Evolutionary conservation across 1,284 basidiomycete genomes (phyloP), one percentile per base, ranked within the genome.

Genomic region (Tilletia horrida): DNA sequence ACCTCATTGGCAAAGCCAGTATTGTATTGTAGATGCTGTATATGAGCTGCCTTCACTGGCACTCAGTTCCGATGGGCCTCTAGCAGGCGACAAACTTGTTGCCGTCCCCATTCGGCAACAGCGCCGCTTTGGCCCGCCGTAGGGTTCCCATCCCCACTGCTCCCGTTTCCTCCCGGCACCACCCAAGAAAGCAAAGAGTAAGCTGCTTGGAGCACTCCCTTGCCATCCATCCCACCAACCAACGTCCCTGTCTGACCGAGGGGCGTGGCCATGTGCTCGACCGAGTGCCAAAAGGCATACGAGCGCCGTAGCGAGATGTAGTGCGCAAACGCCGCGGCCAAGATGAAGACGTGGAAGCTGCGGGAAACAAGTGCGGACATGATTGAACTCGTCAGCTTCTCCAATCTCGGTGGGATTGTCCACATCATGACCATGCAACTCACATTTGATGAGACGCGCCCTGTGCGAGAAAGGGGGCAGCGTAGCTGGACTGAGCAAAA

Each of bases 311-410:
- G 62, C 0, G 67, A 68, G 11, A 78, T 55, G 83, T 91, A 93
- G 81, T 93, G 91, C 44, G 88, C 85, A 69, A 90, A 84, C 13
- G 90, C 91, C 1, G 91, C 93, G 27, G 88, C 81, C 57, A 94
- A 85, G 29, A 94, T 92, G 78, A 88, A 89, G 73, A 87, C 79
- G 80, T 95, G 93, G 83, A 96, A 95, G 76, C 68, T 69, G 68
- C 1, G 11, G n/a, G n/a, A 59, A 1, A 8, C 42, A 45, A 62
- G 44, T 4, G 35, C 35, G 35, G 35, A 40, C 35, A 40, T 40
- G 35, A n/a, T n/a, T n/a, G n/a, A n/a, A n/a, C n/a, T n/a, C 35
- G 35, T 40, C 35, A 11, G 35, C 35, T 40, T 40, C 35, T 52
- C 48, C 13, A 52, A n/a, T 9, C 25, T 21, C 8, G 48, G n/a